Evolutionary conservation across 768 basidiomycete species (phyloP).

Genomic region (Amanita thiersii): DNA sequence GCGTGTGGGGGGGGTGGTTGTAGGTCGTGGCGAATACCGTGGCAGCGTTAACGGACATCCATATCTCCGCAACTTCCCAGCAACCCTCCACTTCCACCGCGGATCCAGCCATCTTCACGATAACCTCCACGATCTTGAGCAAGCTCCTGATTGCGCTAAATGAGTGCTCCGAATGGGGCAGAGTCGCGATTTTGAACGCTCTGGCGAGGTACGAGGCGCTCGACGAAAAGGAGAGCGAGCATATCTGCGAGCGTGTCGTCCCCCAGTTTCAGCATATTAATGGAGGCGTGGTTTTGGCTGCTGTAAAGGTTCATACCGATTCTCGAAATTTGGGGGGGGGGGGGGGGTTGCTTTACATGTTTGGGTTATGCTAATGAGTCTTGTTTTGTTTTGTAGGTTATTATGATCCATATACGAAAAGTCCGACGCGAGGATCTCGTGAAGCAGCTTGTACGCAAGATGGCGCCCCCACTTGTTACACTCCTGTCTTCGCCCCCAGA

Average conservation of each 20-base stretch:
- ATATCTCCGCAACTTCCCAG: constrained; percentile 51
- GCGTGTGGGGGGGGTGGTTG: too few species aligned
- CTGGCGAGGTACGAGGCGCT: constrained; percentile 74
- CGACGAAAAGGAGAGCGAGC: constrained; percentile 94
- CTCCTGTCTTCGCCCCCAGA: constrained; percentile 94
- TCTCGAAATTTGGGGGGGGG: too few species aligned
- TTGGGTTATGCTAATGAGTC: too few species aligned
- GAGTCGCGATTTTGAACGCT: constrained; percentile 87
- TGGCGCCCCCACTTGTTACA: constrained; percentile 95
- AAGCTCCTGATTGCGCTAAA: constrained; percentile 93
- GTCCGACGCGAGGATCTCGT: constrained; percentile 77
- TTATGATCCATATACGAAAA: constrained; percentile 93
- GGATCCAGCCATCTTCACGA: constrained; percentile 66
- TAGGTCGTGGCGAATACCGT: constrained; percentile 98
- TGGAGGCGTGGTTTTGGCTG: constrained; percentile 92
- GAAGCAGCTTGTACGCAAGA: constrained; percentile 85
- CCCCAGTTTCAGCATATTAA: constrained; percentile 99
- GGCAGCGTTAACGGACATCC: constrained; percentile 88
- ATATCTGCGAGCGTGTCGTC: constrained; percentile 96
- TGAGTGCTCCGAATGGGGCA: constrained; percentile 98
- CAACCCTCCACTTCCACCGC: constrained; percentile 46
- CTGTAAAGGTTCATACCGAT: constrained; percentile 83
- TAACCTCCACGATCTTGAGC: constrained; percentile 76
- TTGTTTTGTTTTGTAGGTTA: constrained; percentile 69
- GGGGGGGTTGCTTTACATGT: too few species aligned